Evolutionary conservation across 164 flowering plant genomes (phyloP), one percentile per base, ranked within the genome.

Genomic region (Chimonanthus praecox): DNA sequence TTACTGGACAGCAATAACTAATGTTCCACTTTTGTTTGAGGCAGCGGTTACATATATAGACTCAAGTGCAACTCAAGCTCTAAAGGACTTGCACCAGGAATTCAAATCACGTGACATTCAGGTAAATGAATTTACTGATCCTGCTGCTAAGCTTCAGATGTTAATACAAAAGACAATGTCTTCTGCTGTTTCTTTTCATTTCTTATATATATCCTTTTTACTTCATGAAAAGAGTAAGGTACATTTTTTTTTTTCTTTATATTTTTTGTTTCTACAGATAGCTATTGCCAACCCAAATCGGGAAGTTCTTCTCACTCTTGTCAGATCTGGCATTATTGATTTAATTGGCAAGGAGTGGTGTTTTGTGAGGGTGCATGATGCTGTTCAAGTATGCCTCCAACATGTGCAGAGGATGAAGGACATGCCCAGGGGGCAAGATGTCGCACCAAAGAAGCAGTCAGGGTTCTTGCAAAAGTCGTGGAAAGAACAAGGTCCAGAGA

Each of bases 341-440:
- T 79, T 90, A 64, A 91, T 96, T 51, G 99, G 99, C 2, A 94
- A 90, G 81, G 95, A 94, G 70, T 94, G 99, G 98, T 94, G 80
- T 80, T 96, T 94, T 80, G 99, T 95, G 68, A 84, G 98, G 73
- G 91, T 94, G 54, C 98, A 96, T 71, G 99, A 96, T 77, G 99
- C 98, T 5, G 95, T 94, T 64, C 99, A 92, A 82, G 95, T 92
- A 15, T 96, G 99, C 84, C 92, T 96, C 46, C 98, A 92, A 67
- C 90, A 87, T 62, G 96, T 91, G 3, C 89, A 86, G 68, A 78
- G 80, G 77, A 68, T 83, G 63, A 86, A 81, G 13, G 88, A 79
- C 64, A 71, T 79, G 46, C 75, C 87, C 0, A 85, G 72, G 61
- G 64, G 68, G 15, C 15, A 72, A 13, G 81, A 82, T 7, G 20